Evolutionary conservation across 305 asterid species (phyloP), one percentile per base, ranked within the genome.

Genomic region (Coffea humblotiana): DNA sequence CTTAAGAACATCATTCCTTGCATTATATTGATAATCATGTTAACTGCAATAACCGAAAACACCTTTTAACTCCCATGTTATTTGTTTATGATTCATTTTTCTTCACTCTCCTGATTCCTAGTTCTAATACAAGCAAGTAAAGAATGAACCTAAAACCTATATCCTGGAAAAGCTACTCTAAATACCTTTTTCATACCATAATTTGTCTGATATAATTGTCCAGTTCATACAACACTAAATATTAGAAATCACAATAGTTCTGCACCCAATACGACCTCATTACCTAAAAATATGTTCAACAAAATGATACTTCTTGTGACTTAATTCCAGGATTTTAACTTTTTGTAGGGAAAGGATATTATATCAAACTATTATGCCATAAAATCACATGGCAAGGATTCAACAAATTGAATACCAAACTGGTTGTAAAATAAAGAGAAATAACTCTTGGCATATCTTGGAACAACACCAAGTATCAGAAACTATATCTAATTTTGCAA

Each of bases 391-490:
- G 40, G 51, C 51, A 48, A 48, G 51, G 8, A 8, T 48, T 48
- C 51, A 48, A 48, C 12, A 12, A 48, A 32, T 61, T 40, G 37
- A 70, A 0, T 48, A 32, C 61, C 27, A 83, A 65, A 60, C 23
- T 60, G 47, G 77, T 80, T 73, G 75, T 78, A 51, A 77, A 54
- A 2, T 65, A 79, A 78, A 64, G 67, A 77, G 27, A 61, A 49
- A 74, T 88, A 94, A 98, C 98, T 93, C 90, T 77, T 84, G 88
- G 81, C 99, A 96, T 84, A 86, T 85, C 82, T 91, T 85, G 85
- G 98, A 96, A 82, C 92, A 37, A 4, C 40, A 93, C 99, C 98
- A 94, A 66, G 88, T 77, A 79, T 86, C 95, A 67, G 91, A 85
- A 83, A 83, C 85, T 77, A 81, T 74, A 52, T 81, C 90, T 79